A percentile compares a stretch with the other conserved stretches of the same genome.
These are phyloP conservation scores for Alternaria brassicicola DNA, from an alignment of 2,329 filamentous ascomycete genomes.

Conservation along the genomic window DNA sequence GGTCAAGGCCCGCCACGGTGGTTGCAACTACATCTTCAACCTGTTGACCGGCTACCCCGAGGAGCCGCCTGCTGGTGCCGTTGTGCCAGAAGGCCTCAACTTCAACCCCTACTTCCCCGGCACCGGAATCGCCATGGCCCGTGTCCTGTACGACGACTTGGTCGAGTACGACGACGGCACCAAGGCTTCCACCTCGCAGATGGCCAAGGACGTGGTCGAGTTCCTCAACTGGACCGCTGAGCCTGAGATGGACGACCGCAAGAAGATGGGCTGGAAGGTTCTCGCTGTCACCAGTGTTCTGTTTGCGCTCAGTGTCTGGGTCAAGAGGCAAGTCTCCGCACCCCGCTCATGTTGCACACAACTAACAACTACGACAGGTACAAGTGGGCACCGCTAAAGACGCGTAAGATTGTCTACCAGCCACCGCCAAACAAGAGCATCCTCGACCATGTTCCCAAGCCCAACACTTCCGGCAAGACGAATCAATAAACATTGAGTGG, in stretches of 20 bases:
- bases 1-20: slow-evolving; percentile 95
- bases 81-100: slow-evolving; percentile 88
- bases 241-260: slow-evolving; percentile 98
- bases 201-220: slow-evolving; percentile 99
- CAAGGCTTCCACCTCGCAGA: slow-evolving; percentile 92
- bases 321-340: slow-evolving; percentile 72
- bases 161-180: slow-evolving; percentile 99
- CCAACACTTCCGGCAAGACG: slow-evolving; percentile 40
- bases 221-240: slow-evolving; percentile 99
- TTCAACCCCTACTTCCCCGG: slow-evolving; percentile 99
- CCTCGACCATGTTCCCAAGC: slow-evolving; percentile 40
- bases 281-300: slow-evolving; percentile 78
- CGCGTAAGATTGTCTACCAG: slow-evolving; percentile 88
- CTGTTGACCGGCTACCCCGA: slow-evolving; percentile 97
- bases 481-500: slow-evolving; percentile 35
- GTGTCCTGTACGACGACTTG: slow-evolving; percentile 95
- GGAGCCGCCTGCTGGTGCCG: slow-evolving; percentile 87
- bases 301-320: slow-evolving; percentile 89
- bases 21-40: slow-evolving; percentile 98
- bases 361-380: slow-evolving; percentile 61
- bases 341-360: background rate
- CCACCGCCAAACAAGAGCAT: slow-evolving; percentile 61
- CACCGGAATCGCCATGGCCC: slow-evolving; percentile 98
- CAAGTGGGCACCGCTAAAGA: slow-evolving; percentile 98
- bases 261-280: slow-evolving; percentile 99